Percentiles rank a stretch among this genome's conserved stretches.
These are phyloP conservation scores for Neophaeococcomyces mojaviensis DNA, from an alignment of 2,329 filamentous ascomycete genomes.

Conservation along the genomic window DNA sequence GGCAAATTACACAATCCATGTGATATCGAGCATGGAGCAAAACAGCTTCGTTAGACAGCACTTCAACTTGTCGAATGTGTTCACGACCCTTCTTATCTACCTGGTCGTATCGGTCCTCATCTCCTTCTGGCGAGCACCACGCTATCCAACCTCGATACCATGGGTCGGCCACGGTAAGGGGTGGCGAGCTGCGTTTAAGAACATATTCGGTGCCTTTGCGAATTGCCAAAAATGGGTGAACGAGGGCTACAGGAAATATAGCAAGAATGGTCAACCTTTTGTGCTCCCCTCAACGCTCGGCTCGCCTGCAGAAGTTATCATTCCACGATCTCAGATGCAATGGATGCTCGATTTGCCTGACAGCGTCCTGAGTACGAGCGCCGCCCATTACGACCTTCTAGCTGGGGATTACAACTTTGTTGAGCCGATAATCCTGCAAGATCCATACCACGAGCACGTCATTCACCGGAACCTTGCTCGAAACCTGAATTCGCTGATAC, in stretches of 20 bases:
- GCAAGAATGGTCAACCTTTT: not conserved
- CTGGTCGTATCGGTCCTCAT: not conserved
- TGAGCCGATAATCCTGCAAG: slow-evolving; percentile 27
- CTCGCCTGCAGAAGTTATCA: not conserved
- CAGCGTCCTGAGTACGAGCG: slow-evolving; percentile 29
- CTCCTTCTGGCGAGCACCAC: not conserved
- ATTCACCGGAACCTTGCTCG: slow-evolving; percentile 35
- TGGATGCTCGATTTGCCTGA: slow-evolving; percentile 41
- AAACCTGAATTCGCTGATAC: slow-evolving; percentile 31
- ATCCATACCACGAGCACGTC: slow-evolving; percentile 36
- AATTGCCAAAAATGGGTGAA: not conserved
- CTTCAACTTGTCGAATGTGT: not conserved
- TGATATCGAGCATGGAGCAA: too few relatives aligned
- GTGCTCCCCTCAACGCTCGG: not conserved
- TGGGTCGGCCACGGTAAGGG: slow-evolving; percentile 4
- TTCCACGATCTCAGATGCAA: slow-evolving; percentile 12
- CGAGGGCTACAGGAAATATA: not conserved
- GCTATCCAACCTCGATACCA: slow-evolving; percentile 1
- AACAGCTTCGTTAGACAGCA: not conserved
- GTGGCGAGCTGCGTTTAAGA: not conserved
- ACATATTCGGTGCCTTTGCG: not conserved
- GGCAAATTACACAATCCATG: too few relatives aligned
- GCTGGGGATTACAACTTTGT: slow-evolving; percentile 34
- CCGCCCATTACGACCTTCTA: slow-evolving; percentile 33
- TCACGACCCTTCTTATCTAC: not conserved